Evolutionary conservation across 1,284 basidiomycete species (phyloP).

Genomic region (Tylopilus orsonianus): DNA sequence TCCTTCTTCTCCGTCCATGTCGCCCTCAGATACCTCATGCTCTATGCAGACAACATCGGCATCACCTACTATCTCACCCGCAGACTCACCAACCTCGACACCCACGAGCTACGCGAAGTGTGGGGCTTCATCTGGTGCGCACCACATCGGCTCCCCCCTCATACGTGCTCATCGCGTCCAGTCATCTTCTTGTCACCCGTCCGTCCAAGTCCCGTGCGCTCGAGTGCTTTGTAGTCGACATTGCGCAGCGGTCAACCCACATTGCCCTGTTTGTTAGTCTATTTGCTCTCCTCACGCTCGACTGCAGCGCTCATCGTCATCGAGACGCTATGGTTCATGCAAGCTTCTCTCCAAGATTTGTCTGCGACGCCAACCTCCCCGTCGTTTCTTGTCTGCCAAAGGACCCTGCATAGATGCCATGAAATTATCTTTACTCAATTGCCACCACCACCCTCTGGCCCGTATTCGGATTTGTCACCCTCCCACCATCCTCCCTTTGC

Average conservation of each 20-base stretch:
- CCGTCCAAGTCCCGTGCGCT: slow-evolving; percentile 88
- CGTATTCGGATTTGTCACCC: slow-evolving; percentile 60
- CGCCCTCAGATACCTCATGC: slow-evolving; percentile 84
- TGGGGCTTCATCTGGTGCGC: slow-evolving; percentile 94
- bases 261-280: slow-evolving; percentile 86
- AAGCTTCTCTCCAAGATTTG: slow-evolving; percentile 90
- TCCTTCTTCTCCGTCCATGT: slow-evolving; percentile 91
- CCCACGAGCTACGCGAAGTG: slow-evolving; percentile 85
- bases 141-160: slow-evolving; percentile 17
- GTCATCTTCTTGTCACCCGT: slow-evolving; percentile 88
- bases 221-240: slow-evolving; percentile 88
- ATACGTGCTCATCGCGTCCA: slow-evolving; percentile 34
- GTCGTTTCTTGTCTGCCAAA: slow-evolving; percentile 90
- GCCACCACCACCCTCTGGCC: slow-evolving; percentile 60
- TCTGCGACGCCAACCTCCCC: slow-evolving; percentile 64
- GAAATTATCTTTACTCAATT: slow-evolving; percentile 96
- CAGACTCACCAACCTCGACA: slow-evolving; percentile 75
- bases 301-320: slow-evolving; percentile 20
- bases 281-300: slow-evolving; percentile 11
- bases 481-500: slow-evolving; percentile 48
- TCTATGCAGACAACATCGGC: slow-evolving; percentile 91
- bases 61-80: slow-evolving; percentile 94
- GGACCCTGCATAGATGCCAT: slow-evolving; percentile 91
- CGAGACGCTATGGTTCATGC: slow-evolving; percentile 97
- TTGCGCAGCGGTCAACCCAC: slow-evolving; percentile 87